Evolutionary conservation across 2,329 filamentous ascomycete genomes (phyloP).

Genomic region (Xylaria sp.): DNA sequence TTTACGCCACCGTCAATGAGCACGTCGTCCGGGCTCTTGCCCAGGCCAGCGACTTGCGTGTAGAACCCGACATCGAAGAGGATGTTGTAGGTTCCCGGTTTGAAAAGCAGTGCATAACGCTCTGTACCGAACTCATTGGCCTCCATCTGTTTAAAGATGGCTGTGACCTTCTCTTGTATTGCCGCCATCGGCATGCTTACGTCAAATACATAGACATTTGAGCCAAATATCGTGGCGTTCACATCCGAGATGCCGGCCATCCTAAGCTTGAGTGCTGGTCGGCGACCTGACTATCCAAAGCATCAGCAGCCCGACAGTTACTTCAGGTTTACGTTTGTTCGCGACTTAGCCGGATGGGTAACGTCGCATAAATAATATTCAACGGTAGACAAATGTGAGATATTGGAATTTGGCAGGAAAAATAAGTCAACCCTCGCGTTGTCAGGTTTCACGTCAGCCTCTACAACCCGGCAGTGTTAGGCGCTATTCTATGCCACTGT

Average conservation of each 20-base stretch:
- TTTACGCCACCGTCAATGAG: slow-evolving; percentile 49
- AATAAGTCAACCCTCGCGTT: no score
- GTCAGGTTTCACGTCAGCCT: no score
- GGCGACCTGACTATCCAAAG: background rate
- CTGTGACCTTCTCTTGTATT: slow-evolving; percentile 45
- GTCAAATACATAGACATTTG: slow-evolving; percentile 49
- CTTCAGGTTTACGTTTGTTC: background rate
- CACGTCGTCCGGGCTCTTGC: slow-evolving; percentile 47
- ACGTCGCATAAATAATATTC: background rate
- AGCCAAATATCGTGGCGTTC: slow-evolving; percentile 48
- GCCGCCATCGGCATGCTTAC: slow-evolving; percentile 44
- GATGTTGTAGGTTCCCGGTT: slow-evolving; percentile 47
- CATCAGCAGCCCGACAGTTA: background rate
- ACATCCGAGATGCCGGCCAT: slow-evolving; percentile 34
- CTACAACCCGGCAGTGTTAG: no score
- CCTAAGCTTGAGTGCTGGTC: background rate
- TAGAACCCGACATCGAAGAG: slow-evolving; percentile 51
- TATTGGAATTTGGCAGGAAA: background rate
- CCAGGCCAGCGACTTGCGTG: slow-evolving; percentile 48
- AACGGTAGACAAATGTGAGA: background rate
- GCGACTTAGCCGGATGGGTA: background rate
- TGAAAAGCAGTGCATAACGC: slow-evolving; percentile 49
- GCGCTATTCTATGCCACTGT: background rate
- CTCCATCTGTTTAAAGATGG: slow-evolving; percentile 50
- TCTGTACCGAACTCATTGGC: slow-evolving; percentile 49